phyloP scores from a whole-genome alignment of 2,329 filamentous ascomycete genomes.

The Sporothrix variecibatus region DNA sequence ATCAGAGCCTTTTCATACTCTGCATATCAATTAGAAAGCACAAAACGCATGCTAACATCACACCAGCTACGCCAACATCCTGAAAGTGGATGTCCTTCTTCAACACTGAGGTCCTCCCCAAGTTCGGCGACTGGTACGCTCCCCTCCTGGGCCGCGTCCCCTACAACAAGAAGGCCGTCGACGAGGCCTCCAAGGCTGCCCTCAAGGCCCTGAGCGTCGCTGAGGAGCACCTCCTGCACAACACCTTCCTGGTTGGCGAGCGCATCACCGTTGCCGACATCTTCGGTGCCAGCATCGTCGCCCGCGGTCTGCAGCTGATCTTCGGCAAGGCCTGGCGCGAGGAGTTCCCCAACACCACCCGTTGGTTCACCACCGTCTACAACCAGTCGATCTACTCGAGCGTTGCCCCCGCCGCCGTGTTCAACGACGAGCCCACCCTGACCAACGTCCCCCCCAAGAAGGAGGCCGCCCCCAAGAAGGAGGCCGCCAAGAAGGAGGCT shows the following conservation, averaged over 20 bases:
- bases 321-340: conserved; percentile 88
- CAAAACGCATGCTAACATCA: conserved; percentile 9
- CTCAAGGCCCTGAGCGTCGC: conserved; percentile 69
- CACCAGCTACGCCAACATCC: conserved; percentile 82
- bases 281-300: conserved; percentile 76
- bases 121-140: conserved; percentile 77
- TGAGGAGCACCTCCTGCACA: conserved; percentile 84
- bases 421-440: conserved; percentile 80
- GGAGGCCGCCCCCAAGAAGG: conserved; percentile 55
- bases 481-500: conserved; percentile 41
- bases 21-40: background rate
- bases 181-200: conserved; percentile 71
- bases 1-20: background rate
- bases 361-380: conserved; percentile 93
- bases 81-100: conserved; percentile 98
- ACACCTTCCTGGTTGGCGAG: conserved; percentile 98
- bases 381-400: conserved; percentile 90
- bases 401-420: conserved; percentile 71
- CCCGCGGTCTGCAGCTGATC: conserved; percentile 90
- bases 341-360: conserved; percentile 79
- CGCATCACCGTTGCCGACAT: conserved; percentile 95
- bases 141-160: conserved; percentile 77
- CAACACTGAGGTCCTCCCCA: conserved; percentile 81
- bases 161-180: conserved; percentile 98
- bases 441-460: conserved; percentile 74